Conservation (phyloP, 176 grass and related monocot species). For the Guadua angustifolia region DNA sequence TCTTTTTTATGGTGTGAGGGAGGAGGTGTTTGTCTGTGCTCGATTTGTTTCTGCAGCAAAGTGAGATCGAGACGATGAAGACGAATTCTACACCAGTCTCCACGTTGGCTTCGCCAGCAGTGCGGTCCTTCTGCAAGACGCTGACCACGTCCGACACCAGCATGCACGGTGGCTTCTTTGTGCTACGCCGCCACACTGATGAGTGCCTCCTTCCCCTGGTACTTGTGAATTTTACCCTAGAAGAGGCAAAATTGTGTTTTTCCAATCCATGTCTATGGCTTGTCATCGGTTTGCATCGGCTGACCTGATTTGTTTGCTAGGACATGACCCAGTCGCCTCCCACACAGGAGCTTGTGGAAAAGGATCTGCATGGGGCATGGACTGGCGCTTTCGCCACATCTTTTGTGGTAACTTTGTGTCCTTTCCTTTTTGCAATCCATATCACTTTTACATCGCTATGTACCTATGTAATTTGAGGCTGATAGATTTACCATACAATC, state of each 20-base stretch:
- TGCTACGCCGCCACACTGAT: constrained; percentile 83
- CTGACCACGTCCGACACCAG: constrained; percentile 89
- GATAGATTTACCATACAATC: too few species aligned
- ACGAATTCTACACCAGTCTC: constrained; percentile 14
- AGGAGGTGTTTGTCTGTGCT: constrained; percentile 5
- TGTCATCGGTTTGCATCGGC: not conserved
- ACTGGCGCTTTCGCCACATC: constrained; percentile 97
- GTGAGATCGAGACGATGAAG: constrained; percentile 54
- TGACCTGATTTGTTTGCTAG: constrained; percentile 47
- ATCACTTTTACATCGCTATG: not conserved
- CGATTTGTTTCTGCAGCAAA: constrained; percentile 52
- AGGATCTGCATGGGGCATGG: constrained; percentile 88
- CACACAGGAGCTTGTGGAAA: constrained; percentile 74
- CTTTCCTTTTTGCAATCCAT: constrained; percentile 14
- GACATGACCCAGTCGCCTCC: constrained; percentile 90
- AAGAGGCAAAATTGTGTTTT: too few species aligned
- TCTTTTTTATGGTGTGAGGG: not conserved
- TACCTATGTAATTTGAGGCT: not conserved
- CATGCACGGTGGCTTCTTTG: constrained; percentile 92
- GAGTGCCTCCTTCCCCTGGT: constrained; percentile 92
- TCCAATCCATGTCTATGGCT: not conserved
- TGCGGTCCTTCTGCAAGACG: constrained; percentile 93
- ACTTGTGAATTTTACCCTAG: constrained; percentile 16
- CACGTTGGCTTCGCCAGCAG: constrained; percentile 41
- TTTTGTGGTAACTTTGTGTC: constrained; percentile 68